Percentiles rank a stretch among this genome's conserved stretches.
These are phyloP conservation scores for Cercospora janseana DNA, from an alignment of 2,329 filamentous ascomycete species.

Conservation along the genomic window DNA sequence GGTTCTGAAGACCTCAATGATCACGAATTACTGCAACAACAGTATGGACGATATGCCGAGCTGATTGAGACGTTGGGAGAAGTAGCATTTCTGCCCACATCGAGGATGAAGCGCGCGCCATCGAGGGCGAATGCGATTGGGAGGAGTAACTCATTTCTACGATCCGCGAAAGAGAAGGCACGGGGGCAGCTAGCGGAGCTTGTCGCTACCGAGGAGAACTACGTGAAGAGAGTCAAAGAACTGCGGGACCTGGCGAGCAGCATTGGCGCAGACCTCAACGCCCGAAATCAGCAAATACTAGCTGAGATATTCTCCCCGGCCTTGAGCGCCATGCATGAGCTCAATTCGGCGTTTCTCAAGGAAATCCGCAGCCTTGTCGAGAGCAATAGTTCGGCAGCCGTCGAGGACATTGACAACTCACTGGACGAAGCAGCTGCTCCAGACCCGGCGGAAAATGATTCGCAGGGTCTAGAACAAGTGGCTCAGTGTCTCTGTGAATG, in stretches of 20 bases:
- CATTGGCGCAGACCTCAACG: constrained; percentile 75
- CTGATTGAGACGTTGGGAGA: constrained; percentile 79
- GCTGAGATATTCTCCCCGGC: constrained; percentile 78
- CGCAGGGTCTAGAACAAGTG: constrained; percentile 67
- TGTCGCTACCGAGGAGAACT: constrained; percentile 89
- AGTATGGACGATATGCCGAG: constrained; percentile 75
- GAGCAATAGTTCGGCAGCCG: constrained; percentile 76
- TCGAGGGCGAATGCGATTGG: constrained; percentile 82
- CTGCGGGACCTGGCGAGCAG: constrained; percentile 77
- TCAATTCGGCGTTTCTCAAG: constrained; percentile 78
- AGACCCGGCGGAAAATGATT: constrained; percentile 51
- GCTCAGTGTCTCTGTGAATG: constrained; percentile 81
- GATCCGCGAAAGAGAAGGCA: constrained; percentile 78
- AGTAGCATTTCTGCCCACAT: constrained; percentile 81
- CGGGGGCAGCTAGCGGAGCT: constrained; percentile 87
- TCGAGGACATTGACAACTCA: constrained; percentile 67
- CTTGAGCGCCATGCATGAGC: constrained; percentile 72
- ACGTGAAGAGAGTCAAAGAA: constrained; percentile 68
- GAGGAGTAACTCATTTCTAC: constrained; percentile 72
- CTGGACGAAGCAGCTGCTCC: constrained; percentile 55
- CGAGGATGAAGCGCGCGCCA: constrained; percentile 77
- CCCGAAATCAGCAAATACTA: constrained; percentile 50
- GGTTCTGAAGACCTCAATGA: constrained; percentile 33
- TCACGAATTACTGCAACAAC: constrained; percentile 51
- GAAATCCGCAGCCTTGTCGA: constrained; percentile 75